These are phyloP conservation scores for Penstemon eatonii DNA, from an alignment of 257 asterid genomes.

Conservation along the genomic window DNA sequence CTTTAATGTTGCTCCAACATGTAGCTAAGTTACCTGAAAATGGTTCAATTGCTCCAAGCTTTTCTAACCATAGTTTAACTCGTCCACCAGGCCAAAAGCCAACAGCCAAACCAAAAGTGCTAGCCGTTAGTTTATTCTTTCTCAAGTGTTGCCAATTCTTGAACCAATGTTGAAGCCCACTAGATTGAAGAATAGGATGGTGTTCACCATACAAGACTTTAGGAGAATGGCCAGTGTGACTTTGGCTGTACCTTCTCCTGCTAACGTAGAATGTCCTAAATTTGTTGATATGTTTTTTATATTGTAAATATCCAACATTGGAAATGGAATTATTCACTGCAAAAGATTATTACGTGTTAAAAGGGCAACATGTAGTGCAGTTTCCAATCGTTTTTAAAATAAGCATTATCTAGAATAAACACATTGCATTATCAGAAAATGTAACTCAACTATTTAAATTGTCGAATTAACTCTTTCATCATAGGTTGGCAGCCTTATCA, in stretches of 20 bases:
- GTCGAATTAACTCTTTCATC: too few relatives aligned
- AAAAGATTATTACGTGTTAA: conserved; percentile 18
- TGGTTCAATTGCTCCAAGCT: conserved; percentile 71
- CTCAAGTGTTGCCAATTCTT: conserved; percentile 88
- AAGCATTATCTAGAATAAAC: not conserved
- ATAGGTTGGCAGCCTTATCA: too few relatives aligned
- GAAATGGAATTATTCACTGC: conserved; percentile 49
- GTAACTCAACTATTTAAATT: too few relatives aligned
- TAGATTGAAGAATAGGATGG: conserved; percentile 44
- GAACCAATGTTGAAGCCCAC: conserved; percentile 65
- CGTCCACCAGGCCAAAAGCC: conserved; percentile 84
- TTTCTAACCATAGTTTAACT: conserved; percentile 77
- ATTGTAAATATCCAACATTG: conserved; percentile 28
- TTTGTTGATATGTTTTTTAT: conserved; percentile 28
- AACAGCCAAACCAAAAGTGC: conserved; percentile 71
- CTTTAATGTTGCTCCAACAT: conserved; percentile 75
- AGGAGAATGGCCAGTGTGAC: conserved; percentile 22
- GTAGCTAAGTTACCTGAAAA: conserved; percentile 74
- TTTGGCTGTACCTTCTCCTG: conserved; percentile 35
- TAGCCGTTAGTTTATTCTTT: conserved; percentile 76
- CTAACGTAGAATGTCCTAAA: conserved; percentile 23
- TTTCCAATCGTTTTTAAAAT: not conserved
- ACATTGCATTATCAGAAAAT: too few relatives aligned
- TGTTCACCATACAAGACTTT: conserved; percentile 14
- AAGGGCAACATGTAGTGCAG: not conserved